These are phyloP conservation scores for Fusarium caatingaense DNA, from an alignment of 2,329 filamentous ascomycete species.

Conservation along the genomic window DNA sequence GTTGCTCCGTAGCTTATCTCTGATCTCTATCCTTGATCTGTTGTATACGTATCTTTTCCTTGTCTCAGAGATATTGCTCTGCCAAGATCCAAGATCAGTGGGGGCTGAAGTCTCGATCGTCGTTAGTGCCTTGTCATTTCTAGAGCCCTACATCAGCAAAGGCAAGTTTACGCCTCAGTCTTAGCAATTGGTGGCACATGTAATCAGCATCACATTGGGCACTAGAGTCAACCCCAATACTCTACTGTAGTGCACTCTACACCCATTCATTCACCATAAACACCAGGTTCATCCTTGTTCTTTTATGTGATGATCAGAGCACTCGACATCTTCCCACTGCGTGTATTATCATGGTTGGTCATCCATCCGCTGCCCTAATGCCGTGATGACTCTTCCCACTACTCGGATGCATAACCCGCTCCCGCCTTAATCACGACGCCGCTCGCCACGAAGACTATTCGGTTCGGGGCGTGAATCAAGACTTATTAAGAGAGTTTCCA, in stretches of 20 bases:
- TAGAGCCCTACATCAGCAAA: neutral
- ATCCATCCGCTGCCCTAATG: neutral
- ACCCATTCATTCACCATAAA: constrained; percentile 15
- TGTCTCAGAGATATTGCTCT: constrained; percentile 16
- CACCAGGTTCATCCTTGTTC: constrained; percentile 25
- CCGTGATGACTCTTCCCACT: neutral
- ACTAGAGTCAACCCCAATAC: constrained; percentile 15
- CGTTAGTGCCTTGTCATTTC: neutral
- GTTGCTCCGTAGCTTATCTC: neutral
- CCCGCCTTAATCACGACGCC: neutral
- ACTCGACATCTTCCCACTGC: neutral
- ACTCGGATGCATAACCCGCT: neutral
- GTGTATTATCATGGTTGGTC: constrained; percentile 2
- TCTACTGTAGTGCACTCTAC: neutral
- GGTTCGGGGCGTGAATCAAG: neutral
- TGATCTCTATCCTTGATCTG: constrained; percentile 5
- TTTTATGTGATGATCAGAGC: neutral
- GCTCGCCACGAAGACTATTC: neutral
- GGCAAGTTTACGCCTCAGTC: constrained; percentile 3
- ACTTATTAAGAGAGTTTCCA: neutral
- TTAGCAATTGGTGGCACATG: neutral
- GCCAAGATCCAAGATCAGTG: constrained; percentile 5
- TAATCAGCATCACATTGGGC: neutral
- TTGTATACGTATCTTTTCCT: constrained; percentile 20
- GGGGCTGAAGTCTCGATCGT: neutral